phyloP scores from a whole-genome alignment of 306 rosid species.

The Rubus parviflorus region DNA sequence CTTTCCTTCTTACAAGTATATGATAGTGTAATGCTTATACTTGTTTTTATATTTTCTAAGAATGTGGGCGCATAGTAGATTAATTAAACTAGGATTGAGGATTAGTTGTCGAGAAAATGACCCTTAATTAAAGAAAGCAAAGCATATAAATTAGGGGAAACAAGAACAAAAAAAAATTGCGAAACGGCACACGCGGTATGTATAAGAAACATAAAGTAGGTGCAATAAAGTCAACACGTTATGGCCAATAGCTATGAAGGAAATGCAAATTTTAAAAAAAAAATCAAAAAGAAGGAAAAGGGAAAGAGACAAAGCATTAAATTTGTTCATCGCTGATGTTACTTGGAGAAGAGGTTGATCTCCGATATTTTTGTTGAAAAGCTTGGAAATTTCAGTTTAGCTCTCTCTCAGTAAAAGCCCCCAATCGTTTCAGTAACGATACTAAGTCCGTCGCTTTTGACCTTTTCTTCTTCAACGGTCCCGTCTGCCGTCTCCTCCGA shows the following conservation, averaged over 20 bases:
- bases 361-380: neutral
- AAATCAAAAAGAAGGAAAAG: neutral
- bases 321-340: neutral
- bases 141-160: neutral
- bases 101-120: neutral
- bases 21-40: neutral
- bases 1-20: neutral
- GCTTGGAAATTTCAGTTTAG: neutral
- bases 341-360: constrained; percentile 1
- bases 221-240: constrained; percentile 4
- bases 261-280: neutral
- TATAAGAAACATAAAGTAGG: neutral
- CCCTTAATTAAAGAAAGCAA: neutral
- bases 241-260: neutral
- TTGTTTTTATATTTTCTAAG: neutral
- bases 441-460: constrained; percentile 21
- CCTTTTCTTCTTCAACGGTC: constrained; percentile 27
- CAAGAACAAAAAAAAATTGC: neutral
- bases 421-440: neutral
- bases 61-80: neutral
- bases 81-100: neutral
- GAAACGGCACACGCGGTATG: neutral
- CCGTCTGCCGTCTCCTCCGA: neutral
- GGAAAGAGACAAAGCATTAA: neutral
- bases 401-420: neutral